Evolutionary conservation across 1,284 basidiomycete species (phyloP), one percentile per base, ranked within the genome.

Genomic region (Tilletia walkeri): DNA sequence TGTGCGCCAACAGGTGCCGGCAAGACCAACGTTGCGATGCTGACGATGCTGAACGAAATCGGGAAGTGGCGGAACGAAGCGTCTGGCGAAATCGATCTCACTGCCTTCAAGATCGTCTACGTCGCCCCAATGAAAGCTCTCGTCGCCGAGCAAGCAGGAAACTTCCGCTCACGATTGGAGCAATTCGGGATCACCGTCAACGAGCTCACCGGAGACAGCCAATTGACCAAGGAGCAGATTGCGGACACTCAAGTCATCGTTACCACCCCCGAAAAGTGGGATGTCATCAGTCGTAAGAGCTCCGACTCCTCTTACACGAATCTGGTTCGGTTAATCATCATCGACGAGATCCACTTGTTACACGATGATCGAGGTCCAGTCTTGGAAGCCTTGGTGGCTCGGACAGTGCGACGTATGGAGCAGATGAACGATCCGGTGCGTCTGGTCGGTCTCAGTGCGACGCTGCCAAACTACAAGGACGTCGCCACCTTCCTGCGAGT

Each of bases 351-450:
- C 80, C 96, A 99, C 83, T 85, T 99, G 67, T 86, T 99, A 24
- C 96, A 99, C 84, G 96, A 99, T 81, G 96, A 99, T 81, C 94
- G 95, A 82, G 96, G 96, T 47, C 96, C 96, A 0, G 96, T 99
- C 1, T 86, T 99, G 59, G 96, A 99, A 86, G 90, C 91, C 69
- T 90, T 99, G 77, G 87, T 99, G 50, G 90, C 95, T 0, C 88
- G 96, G 69, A 94, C 95, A 0, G 94, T 99, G 74, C 88, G 96
- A 49, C 87, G 91, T 67, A 95, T 96, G 92, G 95, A 98, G 82
- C 95, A 82, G 72, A 72, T 83, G 70, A 78, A 70, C 95, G 85
- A 97, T 91, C 1, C 88, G 87, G 94, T 98, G 67, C 91, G 95
- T 50, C 89, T 99, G 2, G 92, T 99, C 54, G 96, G 95, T 76